Evolutionary conservation across 2,329 filamentous ascomycete genomes (phyloP), one percentile per base, ranked within the genome.

Genomic region (Chalaropsis ovoidea): DNA sequence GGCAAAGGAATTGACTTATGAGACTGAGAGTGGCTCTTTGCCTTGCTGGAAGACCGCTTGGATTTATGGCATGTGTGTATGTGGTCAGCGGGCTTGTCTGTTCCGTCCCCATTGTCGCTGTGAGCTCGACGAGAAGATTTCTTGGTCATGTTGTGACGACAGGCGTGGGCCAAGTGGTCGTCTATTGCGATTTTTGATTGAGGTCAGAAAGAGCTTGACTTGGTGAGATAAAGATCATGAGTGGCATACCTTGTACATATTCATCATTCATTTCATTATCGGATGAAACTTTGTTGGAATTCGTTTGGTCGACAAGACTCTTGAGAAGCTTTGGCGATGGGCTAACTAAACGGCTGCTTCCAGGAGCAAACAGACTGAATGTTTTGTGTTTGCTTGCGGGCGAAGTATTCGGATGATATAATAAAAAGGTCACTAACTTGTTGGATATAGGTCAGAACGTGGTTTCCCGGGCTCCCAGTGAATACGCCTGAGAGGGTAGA

Each of bases 351-450:
- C 7, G 3, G n/a, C n/a, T 62, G 15, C 39, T 47, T 47, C 60
- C n/a, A 7, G 64, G 60, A 22, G 27, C 63, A 62, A n/a, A 39
- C 10, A 31, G 24, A 27, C 41, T 22, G 31, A 15, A 62, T 65
- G 41, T 67, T 68, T 39, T 64, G 61, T 39, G 66, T 67, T 41
- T 68, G 27, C 22, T 67, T 69, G 0, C 27, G 39, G 24, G 4
- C 56, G 24, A 41, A 58, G 17, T n/a, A 35, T 58, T n/a, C 8
- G 27, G 54, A 58, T 35, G 15, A 58, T n/a, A 35, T 58, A 58
- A 22, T 22, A 58, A 1, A 58, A 58, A 39, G 8, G 54, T 58
- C 27, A 58, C 54, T 58, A 17, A 10, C n/a, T 56, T 58, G 27
- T 58, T 17, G n/a, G 2, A n/a, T n/a, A n/a, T 39, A 5, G 1